Evolutionary conservation across 1,284 basidiomycete genomes (phyloP), one percentile per base, ranked within the genome.

Genomic region (Tilletia setariae): DNA sequence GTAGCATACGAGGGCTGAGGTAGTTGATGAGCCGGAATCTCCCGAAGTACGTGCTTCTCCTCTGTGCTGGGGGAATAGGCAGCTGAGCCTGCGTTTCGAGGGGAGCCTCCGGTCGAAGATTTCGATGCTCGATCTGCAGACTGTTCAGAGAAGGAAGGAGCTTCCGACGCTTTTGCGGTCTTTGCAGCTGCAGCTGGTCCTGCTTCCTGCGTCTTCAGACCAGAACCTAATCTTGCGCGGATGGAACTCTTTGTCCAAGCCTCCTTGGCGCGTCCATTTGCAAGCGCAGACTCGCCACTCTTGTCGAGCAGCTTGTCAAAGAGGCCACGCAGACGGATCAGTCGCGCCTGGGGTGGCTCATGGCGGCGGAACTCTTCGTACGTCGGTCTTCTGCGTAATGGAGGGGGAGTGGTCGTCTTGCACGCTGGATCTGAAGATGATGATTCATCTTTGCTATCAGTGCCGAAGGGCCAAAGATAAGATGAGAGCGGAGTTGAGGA

Each of bases 311-410:
- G 67, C 4, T 75, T 72, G 44, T 82, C 80, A 30, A 82, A 82
- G 42, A 82, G 74, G 30, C 80, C 79, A 11, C 80, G 74, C 21
- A 82, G 72, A 23, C 80, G 75, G 23, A 82, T 77, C 6, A 82
- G 70, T 9, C 80, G 71, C 16, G 80, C 77, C 69, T 82, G 80
- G 6, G 80, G 80, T 9, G 80, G 80, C 64, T 82, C 80, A 43
- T 82, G 75, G 8, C 76, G 74, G 0, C 80, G 70, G 46, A 77
- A 78, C 66, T 81, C 73, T 28, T 81, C 79, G 53, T 75, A 82
- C 2, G 72, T 70, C 35, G 79, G 74, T 40, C 73, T 49, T 49
- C 19, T 32, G 13, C 56, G 13, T 35, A 40, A 19, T 61, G 30
- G 56, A 16, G 56, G 43, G 19, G 64, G n/a, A 19, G 56, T 11